Conservation (phyloP, 371 early-diverging fungal genomes). For the Funneliformis caledonium region DNA sequence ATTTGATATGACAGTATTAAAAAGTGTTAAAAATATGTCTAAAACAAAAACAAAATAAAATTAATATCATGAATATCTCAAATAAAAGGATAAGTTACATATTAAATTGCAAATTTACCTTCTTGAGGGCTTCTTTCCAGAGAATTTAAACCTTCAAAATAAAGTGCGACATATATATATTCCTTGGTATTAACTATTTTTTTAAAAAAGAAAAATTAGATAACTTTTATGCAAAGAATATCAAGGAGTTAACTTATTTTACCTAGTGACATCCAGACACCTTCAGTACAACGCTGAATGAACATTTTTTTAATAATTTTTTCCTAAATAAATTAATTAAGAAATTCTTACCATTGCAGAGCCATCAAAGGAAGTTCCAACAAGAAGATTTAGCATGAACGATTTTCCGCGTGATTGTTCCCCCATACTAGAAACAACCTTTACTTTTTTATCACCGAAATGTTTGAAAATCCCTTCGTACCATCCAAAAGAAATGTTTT, state of each 20-base stretch:
- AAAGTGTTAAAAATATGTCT: conserved; percentile 1
- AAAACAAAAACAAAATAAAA: not conserved
- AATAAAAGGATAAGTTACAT: too few relatives aligned
- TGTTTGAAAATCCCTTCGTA: conserved; percentile 29
- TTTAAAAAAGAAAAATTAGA: not conserved
- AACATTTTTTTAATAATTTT: not conserved
- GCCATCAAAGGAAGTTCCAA: conserved; percentile 36
- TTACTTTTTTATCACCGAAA: conserved; percentile 26
- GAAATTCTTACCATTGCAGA: conserved; percentile 28
- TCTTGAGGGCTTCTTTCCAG: conserved; percentile 15
- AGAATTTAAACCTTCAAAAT: conserved; percentile 29
- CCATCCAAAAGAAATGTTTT: conserved; percentile 31
- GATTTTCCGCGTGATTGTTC: conserved; percentile 39
- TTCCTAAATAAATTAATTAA: too few relatives aligned
- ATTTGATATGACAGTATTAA: conserved; percentile 2
- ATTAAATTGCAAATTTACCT: not conserved
- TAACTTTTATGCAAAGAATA: not conserved
- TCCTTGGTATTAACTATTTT: conserved; percentile 7
- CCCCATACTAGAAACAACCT: conserved; percentile 38
- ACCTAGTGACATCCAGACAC: conserved; percentile 39
- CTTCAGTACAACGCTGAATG: conserved; percentile 24
- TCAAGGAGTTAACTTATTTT: not conserved
- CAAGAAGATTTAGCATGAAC: conserved; percentile 36
- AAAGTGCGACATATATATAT: conserved; percentile 33
- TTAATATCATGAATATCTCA: not conserved